Evolutionary conservation across 2,329 filamentous ascomycete genomes (phyloP).

Genomic region (Sclerotinia trifoliorum): DNA sequence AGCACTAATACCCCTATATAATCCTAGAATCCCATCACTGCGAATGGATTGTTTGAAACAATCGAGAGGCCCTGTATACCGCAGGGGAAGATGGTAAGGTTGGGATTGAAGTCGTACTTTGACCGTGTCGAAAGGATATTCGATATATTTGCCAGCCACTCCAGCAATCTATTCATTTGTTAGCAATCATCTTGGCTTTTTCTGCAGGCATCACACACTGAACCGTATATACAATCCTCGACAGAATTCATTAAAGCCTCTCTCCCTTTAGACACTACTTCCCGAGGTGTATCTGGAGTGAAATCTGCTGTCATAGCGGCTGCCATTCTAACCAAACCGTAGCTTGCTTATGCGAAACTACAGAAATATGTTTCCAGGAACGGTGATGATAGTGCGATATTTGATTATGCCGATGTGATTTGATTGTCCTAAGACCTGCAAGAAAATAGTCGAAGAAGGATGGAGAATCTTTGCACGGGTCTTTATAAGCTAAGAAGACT

Average conservation of each 20-base stretch:
- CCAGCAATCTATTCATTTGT: slow-evolving; percentile 63
- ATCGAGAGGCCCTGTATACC: slow-evolving; percentile 83
- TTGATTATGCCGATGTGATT: background rate
- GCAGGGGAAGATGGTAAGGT: slow-evolving; percentile 75
- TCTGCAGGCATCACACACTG: slow-evolving; percentile 52
- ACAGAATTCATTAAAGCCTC: slow-evolving; percentile 55
- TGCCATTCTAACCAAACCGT: slow-evolving; percentile 31
- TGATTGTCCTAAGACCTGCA: background rate
- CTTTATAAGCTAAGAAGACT: slow-evolving; percentile 1
- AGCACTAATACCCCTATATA: slow-evolving; percentile 92
- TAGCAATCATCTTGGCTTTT: slow-evolving; percentile 13
- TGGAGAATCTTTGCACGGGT: background rate
- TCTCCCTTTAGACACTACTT: slow-evolving; percentile 28
- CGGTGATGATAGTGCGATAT: background rate
- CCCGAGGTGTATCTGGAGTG: slow-evolving; percentile 22
- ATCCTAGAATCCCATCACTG: slow-evolving; percentile 67
- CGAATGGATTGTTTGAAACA: slow-evolving; percentile 86
- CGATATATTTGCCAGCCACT: slow-evolving; percentile 89
- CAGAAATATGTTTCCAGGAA: slow-evolving; percentile 15
- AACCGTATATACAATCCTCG: slow-evolving; percentile 87
- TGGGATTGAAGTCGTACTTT: slow-evolving; percentile 98
- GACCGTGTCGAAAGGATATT: slow-evolving; percentile 98
- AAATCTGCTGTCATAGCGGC: slow-evolving; percentile 32
- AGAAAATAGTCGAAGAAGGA: background rate
- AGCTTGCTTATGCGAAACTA: slow-evolving; percentile 14